Evolutionary conservation across 306 rosid species (phyloP), one percentile per base, ranked within the genome.

Genomic region (Lablab purpureus): DNA sequence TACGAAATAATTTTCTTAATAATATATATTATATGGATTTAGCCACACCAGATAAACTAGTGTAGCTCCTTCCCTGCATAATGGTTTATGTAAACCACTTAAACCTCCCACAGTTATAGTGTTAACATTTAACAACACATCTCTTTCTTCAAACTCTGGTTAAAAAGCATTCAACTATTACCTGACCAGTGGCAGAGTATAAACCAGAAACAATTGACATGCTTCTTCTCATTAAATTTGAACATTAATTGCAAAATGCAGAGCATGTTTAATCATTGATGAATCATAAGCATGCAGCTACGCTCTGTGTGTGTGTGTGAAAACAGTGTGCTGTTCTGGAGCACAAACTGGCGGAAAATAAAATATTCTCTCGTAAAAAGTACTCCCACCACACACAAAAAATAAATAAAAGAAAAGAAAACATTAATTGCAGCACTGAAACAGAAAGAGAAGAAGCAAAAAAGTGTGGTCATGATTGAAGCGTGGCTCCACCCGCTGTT

Each of bases 241-340:
- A 60, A 67, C 37, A 56, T 67, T 71, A 41, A 85, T 68, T 47
- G 3, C 27, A 55, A 63, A 30, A 63, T 68, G 65, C 49, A 79
- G 56, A 79, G 77, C 80, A 75, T 64, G 86, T 71, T 73, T 67
- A 67, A 83, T 83, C 76, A 78, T 83, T 83, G 52, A 83, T 79
- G 77, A 83, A 83, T 73, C 19, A 83, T 73, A 58, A 23, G 40
- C 80, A 83, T 46, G 86, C 73, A 51, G 18, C 0, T 51, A 56
- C 40, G 1, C 1, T 25, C n/a, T 25, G 28, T 23, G 67, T 36
- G 17, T 21, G 50, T 36, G 41, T 7, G 49, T 55, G 46, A 54
- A 67, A 50, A 40, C 23, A 47, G n/a, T 69, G 73, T 75, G 73
- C 58, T 51, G 4, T 51, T 18, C 49, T 63, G 1, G 6, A 11